Conservation (phyloP, 345 rosid species). For the Hypericum androsaemum region DNA sequence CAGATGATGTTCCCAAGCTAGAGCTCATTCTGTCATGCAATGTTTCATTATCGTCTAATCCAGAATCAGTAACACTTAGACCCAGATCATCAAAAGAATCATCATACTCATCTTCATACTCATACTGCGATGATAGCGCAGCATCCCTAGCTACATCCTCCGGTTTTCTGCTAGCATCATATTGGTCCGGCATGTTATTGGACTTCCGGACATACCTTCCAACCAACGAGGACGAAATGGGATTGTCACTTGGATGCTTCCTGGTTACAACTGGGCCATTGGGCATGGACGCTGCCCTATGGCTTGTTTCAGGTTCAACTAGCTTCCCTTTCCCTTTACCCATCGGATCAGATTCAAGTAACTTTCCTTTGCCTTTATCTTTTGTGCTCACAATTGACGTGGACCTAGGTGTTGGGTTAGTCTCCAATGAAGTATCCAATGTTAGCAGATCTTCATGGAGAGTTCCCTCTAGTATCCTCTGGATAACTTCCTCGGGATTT, state of each 20-base stretch:
- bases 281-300: not conserved
- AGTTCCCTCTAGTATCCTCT: slow-evolving; percentile 84
- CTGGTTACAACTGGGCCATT: slow-evolving; percentile 6
- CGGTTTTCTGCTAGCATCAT: slow-evolving; percentile 40
- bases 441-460: slow-evolving; percentile 67
- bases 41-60: slow-evolving; percentile 54
- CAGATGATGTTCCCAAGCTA: slow-evolving; percentile 22
- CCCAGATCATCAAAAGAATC: slow-evolving; percentile 98
- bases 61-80: slow-evolving; percentile 52
- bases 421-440: slow-evolving; percentile 56
- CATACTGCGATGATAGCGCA: slow-evolving; percentile 59
- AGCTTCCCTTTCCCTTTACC: slow-evolving; percentile 84
- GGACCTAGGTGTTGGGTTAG: slow-evolving; percentile 43
- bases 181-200: slow-evolving; percentile 33
- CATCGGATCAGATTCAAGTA: slow-evolving; percentile 35
- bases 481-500: slow-evolving; percentile 90
- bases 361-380: slow-evolving; percentile 79
- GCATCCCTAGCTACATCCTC: slow-evolving; percentile 37
- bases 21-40: slow-evolving; percentile 33
- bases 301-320: slow-evolving; percentile 28
- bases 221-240: slow-evolving; percentile 43
- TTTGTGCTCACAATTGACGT: slow-evolving; percentile 31
- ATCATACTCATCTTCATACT: slow-evolving; percentile 92
- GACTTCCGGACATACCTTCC: slow-evolving; percentile 83
- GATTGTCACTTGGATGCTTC: slow-evolving; percentile 23